Evolutionary conservation across 441 rosid species (phyloP), one percentile per base, ranked within the genome.

Genomic region (Bruguiera hainesii): DNA sequence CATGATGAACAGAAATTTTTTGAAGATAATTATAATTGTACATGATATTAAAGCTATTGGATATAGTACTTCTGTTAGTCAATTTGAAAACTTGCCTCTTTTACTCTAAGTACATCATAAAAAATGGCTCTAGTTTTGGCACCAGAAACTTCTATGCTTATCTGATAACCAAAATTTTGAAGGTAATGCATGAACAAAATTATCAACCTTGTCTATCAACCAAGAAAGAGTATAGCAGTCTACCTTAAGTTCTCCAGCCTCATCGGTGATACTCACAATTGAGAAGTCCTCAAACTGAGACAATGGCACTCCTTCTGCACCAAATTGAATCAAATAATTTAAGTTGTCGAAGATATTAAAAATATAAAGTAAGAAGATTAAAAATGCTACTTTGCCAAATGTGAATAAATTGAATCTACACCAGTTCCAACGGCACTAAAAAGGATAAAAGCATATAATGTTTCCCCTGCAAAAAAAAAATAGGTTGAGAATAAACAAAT

Each of bases 51-150:
- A 29, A 31, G 42, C 26, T 60, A n/a, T 3, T n/a, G 11, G 25
- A 35, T 60, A 18, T 31, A 29, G 52, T 23, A 20, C 56, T 37
- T 8, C 4, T 39, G 18, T 59, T 51, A n/a, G 42, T 2, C 19
- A 25, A 49, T 33, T 65, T 39, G 63, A 42, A 66, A 55, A 55
- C 23, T 39, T 76, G 89, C 98, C 98, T 83, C 98, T 81, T 93
- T 90, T 62, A 76, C 93, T 80, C 95, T 83, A 61, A 91, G 91
- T 21, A 89, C 93, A 51, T 71, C 33, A 71, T 88, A 74, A 53
- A 84, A 93, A 25, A 78, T 80, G 46, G 80, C 84, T 76, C 78
- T 80, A 66, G 95, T 93, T 77, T 74, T 87, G 62, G 82, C 75
- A 56, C 95, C 92, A 0, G 86, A 78, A 39, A 93, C 82, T 79